Evolutionary conservation across 768 basidiomycete species (phyloP).

Genomic region (Mycena floridula): DNA sequence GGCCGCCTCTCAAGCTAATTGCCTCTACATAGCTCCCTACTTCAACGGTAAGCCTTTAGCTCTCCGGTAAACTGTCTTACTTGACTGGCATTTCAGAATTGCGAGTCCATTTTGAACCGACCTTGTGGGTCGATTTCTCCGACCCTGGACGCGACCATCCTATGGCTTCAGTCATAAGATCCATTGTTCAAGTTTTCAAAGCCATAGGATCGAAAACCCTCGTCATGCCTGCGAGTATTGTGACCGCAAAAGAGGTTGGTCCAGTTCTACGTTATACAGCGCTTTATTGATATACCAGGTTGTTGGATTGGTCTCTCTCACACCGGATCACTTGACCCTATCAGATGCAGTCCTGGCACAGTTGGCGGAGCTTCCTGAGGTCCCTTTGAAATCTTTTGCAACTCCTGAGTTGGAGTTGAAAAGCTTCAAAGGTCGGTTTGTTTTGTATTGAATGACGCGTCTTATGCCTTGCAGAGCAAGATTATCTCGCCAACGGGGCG

Average conservation of each 20-base stretch:
- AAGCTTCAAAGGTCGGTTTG: neutral
- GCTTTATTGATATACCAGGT: constrained; percentile 19
- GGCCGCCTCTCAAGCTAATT: constrained; percentile 47
- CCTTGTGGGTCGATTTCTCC: constrained; percentile 30
- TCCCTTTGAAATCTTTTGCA: constrained; percentile 9
- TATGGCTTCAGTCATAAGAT: constrained; percentile 30
- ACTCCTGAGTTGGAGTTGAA: neutral
- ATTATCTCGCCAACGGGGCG: constrained; percentile 30
- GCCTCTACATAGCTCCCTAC: constrained; percentile 49
- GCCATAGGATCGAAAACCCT: constrained; percentile 29
- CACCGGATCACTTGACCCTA: constrained; percentile 38
- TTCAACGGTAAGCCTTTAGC: constrained; percentile 41
- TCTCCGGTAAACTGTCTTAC: no score
- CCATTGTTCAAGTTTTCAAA: constrained; percentile 32
- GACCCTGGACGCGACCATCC: constrained; percentile 35
- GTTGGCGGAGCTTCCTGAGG: constrained; percentile 21
- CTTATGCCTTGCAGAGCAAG: constrained; percentile 5
- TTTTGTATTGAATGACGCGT: neutral
- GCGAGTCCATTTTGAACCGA: constrained; percentile 39
- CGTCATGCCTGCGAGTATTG: constrained; percentile 46
- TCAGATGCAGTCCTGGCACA: constrained; percentile 33
- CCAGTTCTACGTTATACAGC: neutral
- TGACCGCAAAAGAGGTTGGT: constrained; percentile 32
- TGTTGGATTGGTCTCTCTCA: constrained; percentile 32
- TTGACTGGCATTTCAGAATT: constrained; percentile 25